Evolutionary conservation across 2,329 filamentous ascomycete genomes (phyloP).

Genomic region (Dothideomycetes sp.): DNA sequence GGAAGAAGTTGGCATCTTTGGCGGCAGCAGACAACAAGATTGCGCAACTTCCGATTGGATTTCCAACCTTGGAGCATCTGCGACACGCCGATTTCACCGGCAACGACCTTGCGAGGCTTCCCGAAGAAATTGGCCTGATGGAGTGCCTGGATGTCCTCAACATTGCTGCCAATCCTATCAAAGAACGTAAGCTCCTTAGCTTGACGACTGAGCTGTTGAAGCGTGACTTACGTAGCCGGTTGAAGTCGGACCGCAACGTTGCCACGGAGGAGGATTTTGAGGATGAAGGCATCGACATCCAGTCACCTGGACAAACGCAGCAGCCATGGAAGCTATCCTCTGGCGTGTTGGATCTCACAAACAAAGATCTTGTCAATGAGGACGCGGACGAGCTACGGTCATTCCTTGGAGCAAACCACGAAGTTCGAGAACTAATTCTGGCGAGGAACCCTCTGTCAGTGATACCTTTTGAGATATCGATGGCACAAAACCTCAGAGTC

Average conservation of each 20-base stretch:
- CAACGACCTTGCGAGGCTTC: constrained; percentile 69
- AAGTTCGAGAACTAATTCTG: constrained; percentile 51
- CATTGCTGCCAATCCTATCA: constrained; percentile 78
- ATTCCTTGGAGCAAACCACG: constrained; percentile 31
- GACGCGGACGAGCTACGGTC: constrained; percentile 28
- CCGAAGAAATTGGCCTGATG: constrained; percentile 71
- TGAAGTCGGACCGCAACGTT: constrained; percentile 42
- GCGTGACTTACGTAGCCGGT: constrained; percentile 53
- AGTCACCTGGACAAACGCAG: constrained; percentile 8
- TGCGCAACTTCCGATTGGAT: constrained; percentile 61
- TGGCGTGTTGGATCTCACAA: constrained; percentile 30
- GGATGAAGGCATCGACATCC: constrained; percentile 12
- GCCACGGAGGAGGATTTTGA: constrained; percentile 11
- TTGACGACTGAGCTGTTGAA: constrained; percentile 77
- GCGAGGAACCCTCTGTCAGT: constrained; percentile 64
- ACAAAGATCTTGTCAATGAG: constrained; percentile 26
- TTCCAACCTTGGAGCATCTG: constrained; percentile 55
- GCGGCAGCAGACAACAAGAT: constrained; percentile 76
- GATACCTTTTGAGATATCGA: constrained; percentile 59
- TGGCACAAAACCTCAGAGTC: constrained; percentile 54
- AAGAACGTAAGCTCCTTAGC: constrained; percentile 75
- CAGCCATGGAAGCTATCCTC: constrained; percentile 18
- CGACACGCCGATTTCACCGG: constrained; percentile 72
- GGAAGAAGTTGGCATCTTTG: constrained; percentile 62
- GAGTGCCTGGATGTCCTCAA: constrained; percentile 62